Evolutionary conservation across 1,139 yeast genomes (phyloP), one percentile per base, ranked within the genome.

Genomic region (Spathaspora sp.): DNA sequence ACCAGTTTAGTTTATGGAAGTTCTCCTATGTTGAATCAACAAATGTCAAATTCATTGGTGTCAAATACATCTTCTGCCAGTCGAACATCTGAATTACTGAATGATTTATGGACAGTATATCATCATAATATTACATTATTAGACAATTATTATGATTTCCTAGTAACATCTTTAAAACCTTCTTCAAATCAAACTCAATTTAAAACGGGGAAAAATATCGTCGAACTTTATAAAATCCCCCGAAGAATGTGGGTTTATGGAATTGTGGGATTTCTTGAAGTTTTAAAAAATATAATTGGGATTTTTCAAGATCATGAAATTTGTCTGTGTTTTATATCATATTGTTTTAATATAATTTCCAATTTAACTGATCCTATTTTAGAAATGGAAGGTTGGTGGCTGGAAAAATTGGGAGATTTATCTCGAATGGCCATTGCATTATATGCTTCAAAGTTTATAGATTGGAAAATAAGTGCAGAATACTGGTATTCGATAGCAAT

Each of bases 241-340:
- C 72, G 91, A 54, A 70, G 93, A 55, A 75, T 86, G 74, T 86
- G 93, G 93, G 91, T 86, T 8, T 86, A 86, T 60, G 95, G 95
- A 18, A 81, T 87, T 7, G 90, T 86, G 18, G 89, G 79, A 27
- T 85, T 86, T 54, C 67, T 86, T 43, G 95, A 86, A 61, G 89
- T 86, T n/a, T 68, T 86, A 58, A 86, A 86, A 58, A 86, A 85
- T 59, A 84, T 86, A 44, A 81, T 83, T 56, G 77, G 80, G 36
- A 77, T 82, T 25, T 74, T 74, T 48, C 77, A 71, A 51, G 79
- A 74, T 47, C 80, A 74, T 56, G 79, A 74, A 50, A 74, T 74
- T 16, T 74, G 77, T 51, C 68, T 65, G 61, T 74, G 79, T 48
- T 74, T 74, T 51, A 74, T 74, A 41, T 67, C 76, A n/a, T 69